A percentile compares a stretch with the other conserved stretches of the same genome.
phyloP scores from a whole-genome alignment of 192 early-diverging fungal species.

The Coemansia sp. region DNA sequence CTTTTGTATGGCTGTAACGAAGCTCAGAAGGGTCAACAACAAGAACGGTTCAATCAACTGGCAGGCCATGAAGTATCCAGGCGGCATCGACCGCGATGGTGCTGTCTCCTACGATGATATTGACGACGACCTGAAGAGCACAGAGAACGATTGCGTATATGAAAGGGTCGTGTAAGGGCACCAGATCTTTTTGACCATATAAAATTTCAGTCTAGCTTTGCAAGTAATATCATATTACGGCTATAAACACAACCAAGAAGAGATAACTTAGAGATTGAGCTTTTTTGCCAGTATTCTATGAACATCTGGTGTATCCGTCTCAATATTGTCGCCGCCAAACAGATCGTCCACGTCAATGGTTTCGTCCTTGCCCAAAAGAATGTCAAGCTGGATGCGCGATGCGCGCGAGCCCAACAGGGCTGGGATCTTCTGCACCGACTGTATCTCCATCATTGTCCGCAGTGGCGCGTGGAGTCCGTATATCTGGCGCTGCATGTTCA shows the following conservation, averaged over 20 bases:
- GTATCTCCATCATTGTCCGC: conserved; percentile 88
- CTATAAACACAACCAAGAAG: background rate
- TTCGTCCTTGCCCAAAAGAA: conserved; percentile 84
- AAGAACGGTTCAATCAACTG: background rate
- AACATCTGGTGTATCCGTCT: conserved; percentile 13
- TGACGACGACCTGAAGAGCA: background rate
- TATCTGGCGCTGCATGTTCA: conserved; percentile 74
- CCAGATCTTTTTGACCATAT: background rate
- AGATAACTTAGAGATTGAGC: conserved; percentile 16
- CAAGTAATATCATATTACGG: background rate
- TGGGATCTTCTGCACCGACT: conserved; percentile 47
- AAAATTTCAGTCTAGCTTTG: background rate
- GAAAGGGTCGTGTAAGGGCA: background rate
- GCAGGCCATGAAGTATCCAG: too few relatives aligned
- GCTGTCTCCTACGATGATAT: too few relatives aligned
- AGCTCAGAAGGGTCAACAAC: background rate
- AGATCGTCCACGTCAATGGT: conserved; percentile 91
- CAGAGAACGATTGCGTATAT: background rate
- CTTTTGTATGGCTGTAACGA: too few relatives aligned
- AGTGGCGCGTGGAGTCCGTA: conserved; percentile 93
- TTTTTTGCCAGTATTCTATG: conserved; percentile 34
- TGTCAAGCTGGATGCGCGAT: conserved; percentile 68
- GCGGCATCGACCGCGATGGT: too few relatives aligned
- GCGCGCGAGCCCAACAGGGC: conserved; percentile 24
- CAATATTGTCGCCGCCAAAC: conserved; percentile 64